Evolutionary conservation across 345 rosid species (phyloP), one percentile per base, ranked within the genome.

Genomic region (Ricinus communis): DNA sequence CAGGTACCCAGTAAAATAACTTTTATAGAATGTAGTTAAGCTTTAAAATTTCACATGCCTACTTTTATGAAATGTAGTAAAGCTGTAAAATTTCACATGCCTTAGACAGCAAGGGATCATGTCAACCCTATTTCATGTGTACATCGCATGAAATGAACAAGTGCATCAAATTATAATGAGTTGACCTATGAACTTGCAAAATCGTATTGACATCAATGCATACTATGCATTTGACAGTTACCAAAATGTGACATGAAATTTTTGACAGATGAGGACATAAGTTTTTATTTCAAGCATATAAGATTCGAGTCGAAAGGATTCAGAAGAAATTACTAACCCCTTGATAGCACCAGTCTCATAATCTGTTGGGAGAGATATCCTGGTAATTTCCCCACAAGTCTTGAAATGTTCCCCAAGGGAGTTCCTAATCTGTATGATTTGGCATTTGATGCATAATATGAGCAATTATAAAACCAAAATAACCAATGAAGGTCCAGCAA

Each of bases 341-440:
- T 78, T 93, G 18, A 84, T 62, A 51, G 70, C 66, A 31, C 97
- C 97, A 49, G 82, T 86, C 8, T 89, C 96, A 64, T 83, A 73
- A 74, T 95, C 98, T 22, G 36, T 50, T 11, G 99, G 98, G 51
- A 93, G 59, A 5, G 90, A 72, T 46, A 93, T 66, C 76, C 85
- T 83, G 28, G 82, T 16, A 57, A 90, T 78, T 72, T 85, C 89
- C 12, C 99, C 99, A 60, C 99, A 95, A 18, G 81, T 62, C 33
- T 82, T 80, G 53, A 95, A 95, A 74, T 85, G 97, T 50, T 83
- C 85, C 25, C 51, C 67, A 71, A 95, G 80, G 45, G 87, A 33
- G 19, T 27, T 55, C 75, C 78, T 90, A 68, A 87, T 77, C 96
- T 90, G 88, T 28, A 40, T 60, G 31, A 66, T 50, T n/a, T 63